These are phyloP conservation scores for Bothriochloa decipiens DNA, from an alignment of 176 grass and related monocot species.

Conservation along the genomic window DNA sequence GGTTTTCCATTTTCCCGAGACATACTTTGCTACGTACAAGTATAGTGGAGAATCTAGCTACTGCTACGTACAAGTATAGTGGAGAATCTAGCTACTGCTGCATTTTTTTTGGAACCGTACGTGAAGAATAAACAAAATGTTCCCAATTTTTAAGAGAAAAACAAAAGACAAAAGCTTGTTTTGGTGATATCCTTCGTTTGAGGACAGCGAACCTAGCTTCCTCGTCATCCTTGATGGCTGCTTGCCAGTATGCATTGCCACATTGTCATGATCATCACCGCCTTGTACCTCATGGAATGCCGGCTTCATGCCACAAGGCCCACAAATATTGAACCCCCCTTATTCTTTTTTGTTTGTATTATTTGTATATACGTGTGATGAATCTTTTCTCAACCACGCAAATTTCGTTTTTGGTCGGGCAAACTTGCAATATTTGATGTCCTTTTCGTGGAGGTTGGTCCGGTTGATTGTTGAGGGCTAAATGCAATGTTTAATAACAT, in stretches of 20 bases:
- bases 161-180: background rate
- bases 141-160: too few species aligned
- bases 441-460: background rate
- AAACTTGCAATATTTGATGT: background rate
- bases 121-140: background rate
- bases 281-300: background rate
- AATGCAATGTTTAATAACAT: background rate
- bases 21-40: background rate
- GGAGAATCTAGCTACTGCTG: background rate
- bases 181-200: background rate
- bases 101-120: background rate
- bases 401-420: background rate
- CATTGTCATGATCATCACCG: background rate
- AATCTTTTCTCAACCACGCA: background rate
- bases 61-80: background rate
- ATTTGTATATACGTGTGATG: background rate
- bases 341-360: fast-evolving
- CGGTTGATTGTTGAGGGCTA: background rate
- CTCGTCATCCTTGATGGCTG: background rate
- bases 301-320: background rate
- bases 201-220: background rate
- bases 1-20: background rate
- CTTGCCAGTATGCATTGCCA: background rate
- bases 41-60: too few species aligned
- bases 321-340: background rate